phyloP scores from a whole-genome alignment of 768 basidiomycete genomes.

The Boletus vermiculosoides region DNA sequence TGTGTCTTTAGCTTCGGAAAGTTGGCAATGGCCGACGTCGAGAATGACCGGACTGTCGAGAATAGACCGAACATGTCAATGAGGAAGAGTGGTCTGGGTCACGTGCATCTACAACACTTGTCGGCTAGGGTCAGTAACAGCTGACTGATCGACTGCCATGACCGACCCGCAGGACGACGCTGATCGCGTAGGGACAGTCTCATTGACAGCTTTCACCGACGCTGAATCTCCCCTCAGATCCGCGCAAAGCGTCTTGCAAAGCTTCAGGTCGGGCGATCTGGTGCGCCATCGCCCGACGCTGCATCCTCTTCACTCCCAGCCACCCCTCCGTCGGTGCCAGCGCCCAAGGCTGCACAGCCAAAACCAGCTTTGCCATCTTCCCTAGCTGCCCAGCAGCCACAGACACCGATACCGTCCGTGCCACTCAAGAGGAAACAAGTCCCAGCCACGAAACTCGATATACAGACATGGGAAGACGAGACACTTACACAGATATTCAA shows the following conservation, averaged over 20 bases:
- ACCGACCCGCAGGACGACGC: conserved; percentile 70
- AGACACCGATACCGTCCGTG: conserved; percentile 33
- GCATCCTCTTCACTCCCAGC: conserved; percentile 8
- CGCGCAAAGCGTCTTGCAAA: conserved; percentile 90
- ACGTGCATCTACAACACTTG: conserved; percentile 9
- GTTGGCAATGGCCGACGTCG: conserved; percentile 51
- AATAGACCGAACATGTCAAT: conserved; percentile 32
- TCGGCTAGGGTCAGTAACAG: background rate
- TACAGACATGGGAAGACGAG: conserved; percentile 71
- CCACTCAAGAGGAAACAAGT: conserved; percentile 50
- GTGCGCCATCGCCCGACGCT: conserved; percentile 33
- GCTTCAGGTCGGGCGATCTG: conserved; percentile 52
- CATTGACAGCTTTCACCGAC: background rate
- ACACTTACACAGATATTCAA: conserved; percentile 66
- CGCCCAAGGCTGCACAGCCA: conserved; percentile 37
- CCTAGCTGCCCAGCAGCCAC: conserved; percentile 29
- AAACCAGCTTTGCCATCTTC: conserved; percentile 27
- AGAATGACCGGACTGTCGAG: conserved; percentile 47
- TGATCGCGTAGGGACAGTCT: conserved; percentile 55
- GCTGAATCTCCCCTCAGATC: conserved; percentile 51
- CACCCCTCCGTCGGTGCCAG: conserved; percentile 29
- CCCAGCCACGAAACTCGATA: conserved; percentile 45
- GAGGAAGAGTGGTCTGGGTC: background rate
- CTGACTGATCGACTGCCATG: conserved; percentile 30
- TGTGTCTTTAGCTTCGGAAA: conserved; percentile 82